phyloP scores from a whole-genome alignment of 129 eudicot species.

The Flaveria ramosissima region DNA sequence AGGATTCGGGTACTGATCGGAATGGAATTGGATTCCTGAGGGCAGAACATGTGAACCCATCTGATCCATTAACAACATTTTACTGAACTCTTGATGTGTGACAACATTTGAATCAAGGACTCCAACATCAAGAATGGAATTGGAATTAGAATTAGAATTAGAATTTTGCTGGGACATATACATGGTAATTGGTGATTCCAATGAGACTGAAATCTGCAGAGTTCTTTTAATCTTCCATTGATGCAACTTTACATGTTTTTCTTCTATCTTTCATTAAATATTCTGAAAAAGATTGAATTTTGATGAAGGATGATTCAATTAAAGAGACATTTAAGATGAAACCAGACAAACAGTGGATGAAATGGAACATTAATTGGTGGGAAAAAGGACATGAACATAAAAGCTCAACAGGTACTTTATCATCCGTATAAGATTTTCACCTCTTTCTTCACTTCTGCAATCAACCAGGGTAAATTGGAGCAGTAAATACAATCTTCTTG shows the following conservation, averaged over 20 bases:
- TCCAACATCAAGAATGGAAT: no score
- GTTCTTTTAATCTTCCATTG: constrained; percentile 53
- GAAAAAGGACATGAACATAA: no score
- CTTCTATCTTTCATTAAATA: constrained; percentile 16
- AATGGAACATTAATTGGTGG: no score
- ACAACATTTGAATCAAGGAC: no score
- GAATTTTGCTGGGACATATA: constrained; percentile 50
- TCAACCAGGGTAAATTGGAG: constrained; percentile 35
- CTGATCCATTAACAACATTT: constrained; percentile 50
- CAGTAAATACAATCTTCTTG: not conserved
- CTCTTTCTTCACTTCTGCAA: constrained; percentile 3
- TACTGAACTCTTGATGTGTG: constrained; percentile 32
- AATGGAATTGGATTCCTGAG: constrained; percentile 44
- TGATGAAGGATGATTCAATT: constrained; percentile 25
- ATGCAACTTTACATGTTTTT: constrained; percentile 53
- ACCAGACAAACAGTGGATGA: no score
- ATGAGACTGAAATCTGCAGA: constrained; percentile 5
- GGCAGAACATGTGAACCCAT: constrained; percentile 44
- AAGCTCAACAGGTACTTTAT: constrained; percentile 22
- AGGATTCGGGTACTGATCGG: constrained; percentile 29
- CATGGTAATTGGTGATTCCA: constrained; percentile 8
- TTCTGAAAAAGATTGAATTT: constrained; percentile 28
- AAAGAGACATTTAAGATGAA: constrained; percentile 28
- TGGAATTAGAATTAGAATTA: no score
- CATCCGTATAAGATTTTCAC: constrained; percentile 18